phyloP scores from a whole-genome alignment of 2,329 filamentous ascomycete species.

The Trichoderma citrinoviride region DNA sequence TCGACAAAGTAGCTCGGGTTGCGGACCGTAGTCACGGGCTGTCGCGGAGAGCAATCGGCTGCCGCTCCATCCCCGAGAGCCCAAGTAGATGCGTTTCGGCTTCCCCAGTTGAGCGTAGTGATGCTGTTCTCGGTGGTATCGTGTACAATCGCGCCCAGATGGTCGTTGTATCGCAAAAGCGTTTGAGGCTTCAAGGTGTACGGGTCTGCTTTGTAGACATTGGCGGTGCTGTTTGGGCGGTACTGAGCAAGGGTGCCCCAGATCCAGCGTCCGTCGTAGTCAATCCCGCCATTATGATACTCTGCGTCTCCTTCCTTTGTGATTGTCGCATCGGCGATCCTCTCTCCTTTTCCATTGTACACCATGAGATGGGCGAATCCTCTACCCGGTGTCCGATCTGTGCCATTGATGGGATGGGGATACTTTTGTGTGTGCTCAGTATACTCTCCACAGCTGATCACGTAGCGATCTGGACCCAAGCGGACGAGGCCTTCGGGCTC shows the following conservation, averaged over 20 bases:
- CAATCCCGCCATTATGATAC: constrained; percentile 49
- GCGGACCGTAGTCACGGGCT: constrained; percentile 24
- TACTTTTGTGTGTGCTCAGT: constrained; percentile 41
- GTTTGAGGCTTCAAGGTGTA: constrained; percentile 35
- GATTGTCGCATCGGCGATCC: constrained; percentile 45
- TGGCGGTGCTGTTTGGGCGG: constrained; percentile 46
- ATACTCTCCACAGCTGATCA: constrained; percentile 46
- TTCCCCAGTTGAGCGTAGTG: constrained; percentile 47
- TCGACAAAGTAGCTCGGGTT: constrained; percentile 48
- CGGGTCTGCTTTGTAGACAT: constrained; percentile 41
- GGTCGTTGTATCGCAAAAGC: constrained; percentile 40
- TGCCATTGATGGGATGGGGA: constrained; percentile 48
- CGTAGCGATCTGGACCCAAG: constrained; percentile 42
- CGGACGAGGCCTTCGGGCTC: constrained; percentile 50
- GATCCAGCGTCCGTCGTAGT: constrained; percentile 47
- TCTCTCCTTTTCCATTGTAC: constrained; percentile 42
- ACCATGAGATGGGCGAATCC: constrained; percentile 47
- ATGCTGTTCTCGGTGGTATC: constrained; percentile 37
- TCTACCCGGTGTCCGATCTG: constrained; percentile 45
- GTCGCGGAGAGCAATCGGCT: constrained; percentile 25
- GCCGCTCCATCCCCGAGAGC: constrained; percentile 27
- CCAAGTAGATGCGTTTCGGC: constrained; percentile 41
- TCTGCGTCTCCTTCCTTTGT: constrained; percentile 37
- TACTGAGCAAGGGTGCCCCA: constrained; percentile 49
- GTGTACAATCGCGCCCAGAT: constrained; percentile 48